Conservation (phyloP, 2,329 filamentous ascomycete species). For the Camillea tinctor region DNA sequence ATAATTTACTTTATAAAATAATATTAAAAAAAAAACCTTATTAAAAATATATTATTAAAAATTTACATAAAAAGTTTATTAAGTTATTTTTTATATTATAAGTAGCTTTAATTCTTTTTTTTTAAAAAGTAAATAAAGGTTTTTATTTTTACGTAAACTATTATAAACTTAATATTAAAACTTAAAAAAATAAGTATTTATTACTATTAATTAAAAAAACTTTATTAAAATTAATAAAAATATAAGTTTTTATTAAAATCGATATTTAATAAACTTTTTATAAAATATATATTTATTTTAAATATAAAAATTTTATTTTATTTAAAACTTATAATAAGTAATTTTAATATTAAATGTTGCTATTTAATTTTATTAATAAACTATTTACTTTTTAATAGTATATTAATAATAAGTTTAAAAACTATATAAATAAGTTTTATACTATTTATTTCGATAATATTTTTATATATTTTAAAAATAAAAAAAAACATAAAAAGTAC, state of each 20-base stretch:
- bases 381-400: too few relatives aligned
- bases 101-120: too few relatives aligned
- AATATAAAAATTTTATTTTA: neutral
- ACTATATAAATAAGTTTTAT: constrained; percentile 1
- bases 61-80: too few relatives aligned
- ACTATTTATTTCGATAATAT: constrained; percentile 3
- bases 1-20: too few relatives aligned
- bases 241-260: constrained; percentile 1
- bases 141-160: constrained; percentile 8
- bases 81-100: too few relatives aligned
- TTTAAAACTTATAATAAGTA: neutral
- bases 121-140: constrained; percentile 1
- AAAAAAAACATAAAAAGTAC: neutral
- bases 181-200: constrained; percentile 3
- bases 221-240: constrained; percentile 3
- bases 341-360: neutral
- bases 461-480: constrained; percentile 5
- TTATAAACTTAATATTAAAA: constrained; percentile 4
- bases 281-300: neutral
- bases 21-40: too few relatives aligned
- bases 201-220: constrained; percentile 7
- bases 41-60: too few relatives aligned
- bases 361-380: neutral
- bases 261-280: constrained; percentile 8
- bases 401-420: neutral